Evolutionary conservation across 2,329 filamentous ascomycete genomes (phyloP), one percentile per base, ranked within the genome.

Genomic region (Penicillium occitanis): DNA sequence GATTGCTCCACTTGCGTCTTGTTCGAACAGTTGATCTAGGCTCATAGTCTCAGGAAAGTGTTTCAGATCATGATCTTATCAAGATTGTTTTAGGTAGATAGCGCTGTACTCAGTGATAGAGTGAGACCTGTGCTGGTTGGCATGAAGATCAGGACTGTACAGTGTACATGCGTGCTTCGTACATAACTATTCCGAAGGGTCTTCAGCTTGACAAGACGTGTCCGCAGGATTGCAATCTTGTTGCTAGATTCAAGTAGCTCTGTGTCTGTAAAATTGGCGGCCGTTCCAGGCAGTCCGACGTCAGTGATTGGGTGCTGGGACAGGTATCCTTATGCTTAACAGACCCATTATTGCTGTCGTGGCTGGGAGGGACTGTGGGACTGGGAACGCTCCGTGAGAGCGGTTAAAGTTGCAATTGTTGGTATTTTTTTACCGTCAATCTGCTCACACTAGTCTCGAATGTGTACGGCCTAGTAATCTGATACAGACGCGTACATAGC

Each of bases 301-400:
- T 30, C 17, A 51, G 22, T 61, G 59, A 61, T 61, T 62, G 46
- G 46, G 17, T 25, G 30, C 11, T 60, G 30, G 28, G 14, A 37
- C 44, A 61, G 14, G 11, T 22, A 61, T 22, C 5, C 25, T 17
- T 19, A 53, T 46, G 33, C 60, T 62, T 62, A 62, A 50, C 33
- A 62, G 42, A 53, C 46, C 60, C 60, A 62, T 42, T 62, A 62
- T 62, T 51, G 60, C 30, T 51, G 46, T 62, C 42, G 46, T 44
- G 37, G 22, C 22, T 37, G 5, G 30, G 19, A 51, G 28, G 22
- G 19, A 25, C 50, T 22, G 60, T 53, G 44, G 60, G 53, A 30
- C 48, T 14, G 33, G 10, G 33, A 42, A 42, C 17, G 42, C 42
- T 44, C 42, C 42, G 17, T 44, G 42, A 44, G 17, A 19, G 42